Base-by-base conservation (phyloP, 1,139 yeast genomes). In the Scheffersomyces cryptocercus region DNA sequence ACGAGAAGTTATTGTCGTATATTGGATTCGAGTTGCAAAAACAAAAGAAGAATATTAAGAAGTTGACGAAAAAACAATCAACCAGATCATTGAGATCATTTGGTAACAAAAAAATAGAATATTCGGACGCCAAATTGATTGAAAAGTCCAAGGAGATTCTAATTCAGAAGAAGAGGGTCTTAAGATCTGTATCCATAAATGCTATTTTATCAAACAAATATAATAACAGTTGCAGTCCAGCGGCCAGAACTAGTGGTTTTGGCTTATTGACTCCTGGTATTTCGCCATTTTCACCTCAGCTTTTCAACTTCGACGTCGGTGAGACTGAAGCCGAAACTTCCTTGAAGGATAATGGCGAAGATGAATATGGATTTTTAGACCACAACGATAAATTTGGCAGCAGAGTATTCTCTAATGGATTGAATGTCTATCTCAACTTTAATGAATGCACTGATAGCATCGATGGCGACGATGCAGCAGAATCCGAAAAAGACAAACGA, bases 21-120 rank as follows among this genome's bases (percentile, higher is more conserved):
- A 80, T 80, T 56, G 84, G 84, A 28, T 80, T 78, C 52, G 77
- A 79, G 50, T 61, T 78, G 44, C 84, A 80, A 51, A 73, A 76
- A 46, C 76, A 73, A 49, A 73, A 71, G 62, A 67, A 70, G 49
- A 73, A 69, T 51, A 66, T 73, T 44, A 67, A 67, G 51, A 70
- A 66, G 49, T 59, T 74, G 41, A 64, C 74, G n/a, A 68, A 68
- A 42, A 68, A 68, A 45, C 73, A 70, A 51, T 55, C 71, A 29
- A 50, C 49, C 10, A 41, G 55, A 13, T 49, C 58, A 5, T 49
- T 57, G 42, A 52, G 52, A 42, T 48, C 54, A 11, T 45, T 58
- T 15, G 50, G 50, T 36, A 48, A 46, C 44, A 58, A 48, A 40
- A 49, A 48, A 43, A 67, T 70, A 35, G 84, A 79, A 50, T 79